Evolutionary conservation across 805 yeast species (phyloP), one percentile per base, ranked within the genome.

Genomic region (Cyberlindnera euphorbiae): DNA sequence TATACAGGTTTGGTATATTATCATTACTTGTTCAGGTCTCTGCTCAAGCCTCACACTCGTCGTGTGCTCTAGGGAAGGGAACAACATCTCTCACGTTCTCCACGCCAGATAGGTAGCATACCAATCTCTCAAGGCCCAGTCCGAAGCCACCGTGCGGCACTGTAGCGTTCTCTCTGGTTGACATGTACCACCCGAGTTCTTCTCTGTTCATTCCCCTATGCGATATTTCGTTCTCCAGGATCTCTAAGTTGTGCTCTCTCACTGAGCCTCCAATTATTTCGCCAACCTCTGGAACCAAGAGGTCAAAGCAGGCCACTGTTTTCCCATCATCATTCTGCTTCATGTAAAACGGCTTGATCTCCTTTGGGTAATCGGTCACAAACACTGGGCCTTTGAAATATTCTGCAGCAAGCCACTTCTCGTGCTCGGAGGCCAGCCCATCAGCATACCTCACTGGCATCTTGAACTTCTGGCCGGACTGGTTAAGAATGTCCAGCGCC

Each of bases 131-230:
- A 47, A 89, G 77, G 0, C 99, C 99, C 67, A 93, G 66, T 0
- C 99, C 99, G 60, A 82, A 93, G 0, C 99, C 99, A 32, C 98
- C 98, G 56, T 90, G 97, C 0, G 97, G 96, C 16, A 80, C 80
- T 3, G 83, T 65, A 0, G 97, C 97, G 48, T 82, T 79, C 42
- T 65, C 65, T 41, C 98, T 68, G 8, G 83, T 66, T 1, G 79
- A 73, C 18, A 81, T 47, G 54, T 89, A 93, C 99, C 99, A 93
- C 21, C 73, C 67, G 58, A 93, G 58, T 2, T 67, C 71, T 3
- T 56, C 52, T 0, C 53, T 31, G 35, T 74, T 71, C 89, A 88
- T 83, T 2, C 63, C 64, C 36, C 82, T 60, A 4, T 53, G 38
- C 7, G 56, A 39, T 58, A 90, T 77, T 41, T 75, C 82, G 1